Evolutionary conservation across 2,329 filamentous ascomycete species (phyloP), one percentile per base, ranked within the genome.

Genomic region (Colletotrichum graminicola): DNA sequence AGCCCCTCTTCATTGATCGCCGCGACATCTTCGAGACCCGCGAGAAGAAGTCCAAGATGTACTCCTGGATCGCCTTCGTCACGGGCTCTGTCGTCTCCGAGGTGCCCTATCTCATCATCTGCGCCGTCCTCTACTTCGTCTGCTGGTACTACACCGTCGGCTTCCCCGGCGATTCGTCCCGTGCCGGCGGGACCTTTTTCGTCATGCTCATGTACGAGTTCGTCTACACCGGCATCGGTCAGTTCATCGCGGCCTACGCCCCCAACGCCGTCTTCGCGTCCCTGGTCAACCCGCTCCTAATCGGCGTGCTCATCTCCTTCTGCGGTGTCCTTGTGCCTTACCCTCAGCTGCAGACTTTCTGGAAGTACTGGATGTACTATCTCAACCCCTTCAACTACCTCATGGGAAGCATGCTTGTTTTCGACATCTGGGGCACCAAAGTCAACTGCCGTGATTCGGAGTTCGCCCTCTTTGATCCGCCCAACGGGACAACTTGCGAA

Each of bases 301-400:
- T 91, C 66, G 84, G 86, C 76, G 78, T 89, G 51, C 83, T 94
- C 3, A 85, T 93, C 11, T 88, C 87, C 1, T 94, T 95, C 82
- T 94, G 92, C 75, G 93, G 93, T 73, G 91, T 94, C 1, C 83
- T 94, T 6, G 92, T 94, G 0, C 92, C 92, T 0, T 93, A 91
- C 73, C 76, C 76, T 0, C 85, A 86, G 34, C 85, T 94, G 29
- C 87, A 89, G 11, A 75, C 79, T 0, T 94, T 94, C 79, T 94
- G 92, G 92, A 82, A 84, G 32, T 87, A 86, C 74, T 92, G 90
- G 89, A 57, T 71, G 41, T 72, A 71, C 54, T 71, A 34, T 29
- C 11, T 71, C 21, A 88, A 90, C 75, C 89, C 88, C 0, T 90
- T 90, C 82, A 89, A 87, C 80, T 91, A 90, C 70, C 80, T 91